phyloP scores from a whole-genome alignment of 1,139 yeast species.

The Pichia terricola region DNA sequence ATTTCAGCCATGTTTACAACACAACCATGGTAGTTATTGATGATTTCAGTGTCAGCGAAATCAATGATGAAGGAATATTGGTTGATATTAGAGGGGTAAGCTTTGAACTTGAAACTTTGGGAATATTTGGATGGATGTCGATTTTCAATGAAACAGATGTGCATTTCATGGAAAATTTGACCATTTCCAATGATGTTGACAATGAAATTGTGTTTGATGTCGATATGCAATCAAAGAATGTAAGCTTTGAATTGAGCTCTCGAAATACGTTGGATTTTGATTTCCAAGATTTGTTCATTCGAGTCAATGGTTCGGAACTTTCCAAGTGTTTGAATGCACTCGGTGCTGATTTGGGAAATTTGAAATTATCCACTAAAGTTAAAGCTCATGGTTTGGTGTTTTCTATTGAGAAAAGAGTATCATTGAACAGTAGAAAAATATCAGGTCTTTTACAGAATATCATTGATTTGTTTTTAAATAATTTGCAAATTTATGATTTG shows the following conservation, averaged over 20 bases:
- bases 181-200: neutral
- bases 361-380: neutral
- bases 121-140: constrained; percentile 3
- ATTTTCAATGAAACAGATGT: constrained; percentile 2
- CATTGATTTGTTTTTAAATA: too few species aligned
- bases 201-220: neutral
- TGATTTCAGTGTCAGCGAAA: too few species aligned
- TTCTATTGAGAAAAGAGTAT: neutral
- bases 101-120: neutral
- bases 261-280: constrained; percentile 1
- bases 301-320: neutral
- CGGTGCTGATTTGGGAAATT: neutral
- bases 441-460: neutral
- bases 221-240: neutral
- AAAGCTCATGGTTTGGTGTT: neutral
- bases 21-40: too few species aligned
- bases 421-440: neutral
- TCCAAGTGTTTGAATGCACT: neutral
- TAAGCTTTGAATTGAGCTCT: neutral
- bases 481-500: too few species aligned
- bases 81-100: neutral
- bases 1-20: too few species aligned
- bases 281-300: neutral
- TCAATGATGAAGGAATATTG: neutral
- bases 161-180: constrained; percentile 1